phyloP scores from a whole-genome alignment of 768 basidiomycete genomes.

The Hirschioporus abietinus region DNA sequence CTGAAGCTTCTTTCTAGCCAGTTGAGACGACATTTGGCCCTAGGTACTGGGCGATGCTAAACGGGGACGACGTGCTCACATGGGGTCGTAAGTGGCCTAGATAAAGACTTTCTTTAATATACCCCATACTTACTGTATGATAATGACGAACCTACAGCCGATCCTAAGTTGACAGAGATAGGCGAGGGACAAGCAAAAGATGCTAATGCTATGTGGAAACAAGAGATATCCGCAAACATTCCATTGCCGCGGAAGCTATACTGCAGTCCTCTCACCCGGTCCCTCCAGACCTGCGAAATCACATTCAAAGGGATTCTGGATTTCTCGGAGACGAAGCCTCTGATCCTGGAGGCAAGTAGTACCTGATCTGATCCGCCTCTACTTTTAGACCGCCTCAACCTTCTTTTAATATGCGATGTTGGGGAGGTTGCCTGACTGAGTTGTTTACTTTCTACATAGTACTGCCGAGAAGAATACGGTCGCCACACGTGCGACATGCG shows the following conservation, averaged over 20 bases:
- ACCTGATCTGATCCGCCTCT: neutral
- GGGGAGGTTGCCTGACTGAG: neutral
- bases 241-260: slow-evolving; percentile 53
- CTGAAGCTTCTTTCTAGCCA: neutral
- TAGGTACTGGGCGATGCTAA: slow-evolving; percentile 58
- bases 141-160: slow-evolving; percentile 53
- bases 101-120: slow-evolving; percentile 13
- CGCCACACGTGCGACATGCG: slow-evolving; percentile 71
- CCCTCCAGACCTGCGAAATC: slow-evolving; percentile 49
- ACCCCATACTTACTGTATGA: neutral
- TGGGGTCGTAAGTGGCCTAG: slow-evolving; percentile 61
- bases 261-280: slow-evolving; percentile 59
- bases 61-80: slow-evolving; percentile 57
- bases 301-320: slow-evolving; percentile 40
- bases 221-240: slow-evolving; percentile 35
- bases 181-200: slow-evolving; percentile 52
- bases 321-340: slow-evolving; percentile 24
- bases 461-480: slow-evolving; percentile 61
- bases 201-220: slow-evolving; percentile 42
- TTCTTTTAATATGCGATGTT: neutral
- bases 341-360: slow-evolving; percentile 50
- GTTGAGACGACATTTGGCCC: neutral
- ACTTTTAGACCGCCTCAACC: neutral
- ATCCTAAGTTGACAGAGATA: slow-evolving; percentile 54
- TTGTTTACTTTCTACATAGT: slow-evolving; percentile 30